Conservation (phyloP, 2,329 filamentous ascomycete genomes). For the Monosporascus sp. region DNA sequence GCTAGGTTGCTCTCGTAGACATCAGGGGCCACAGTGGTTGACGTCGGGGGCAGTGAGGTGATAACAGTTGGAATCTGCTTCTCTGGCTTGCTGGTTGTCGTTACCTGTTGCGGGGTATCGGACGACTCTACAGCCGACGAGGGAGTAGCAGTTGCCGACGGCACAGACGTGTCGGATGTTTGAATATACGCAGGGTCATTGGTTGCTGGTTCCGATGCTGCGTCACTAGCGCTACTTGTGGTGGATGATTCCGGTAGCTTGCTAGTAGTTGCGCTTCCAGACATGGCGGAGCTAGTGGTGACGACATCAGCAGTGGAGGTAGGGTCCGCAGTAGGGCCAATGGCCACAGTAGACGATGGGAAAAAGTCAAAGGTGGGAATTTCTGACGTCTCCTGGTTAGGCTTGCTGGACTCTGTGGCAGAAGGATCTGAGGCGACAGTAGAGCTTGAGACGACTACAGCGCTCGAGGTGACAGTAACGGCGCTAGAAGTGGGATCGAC, state of each 20-base stretch:
- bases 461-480: no score
- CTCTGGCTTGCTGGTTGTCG: slow-evolving; percentile 32
- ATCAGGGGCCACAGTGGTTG: slow-evolving; percentile 34
- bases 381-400: background rate
- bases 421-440: background rate
- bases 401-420: background rate
- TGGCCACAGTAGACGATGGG: slow-evolving; percentile 4
- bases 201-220: background rate
- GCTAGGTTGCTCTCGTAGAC: slow-evolving; percentile 41
- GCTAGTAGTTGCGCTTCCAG: background rate
- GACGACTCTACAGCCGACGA: slow-evolving; percentile 12
- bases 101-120: slow-evolving; percentile 15
- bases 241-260: no score
- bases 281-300: slow-evolving; percentile 1
- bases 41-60: slow-evolving; percentile 27
- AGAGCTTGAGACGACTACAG: no score
- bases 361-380: background rate
- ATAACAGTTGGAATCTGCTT: slow-evolving; percentile 37
- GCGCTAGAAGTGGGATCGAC: background rate
- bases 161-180: background rate
- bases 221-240: no score
- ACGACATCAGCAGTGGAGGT: background rate
- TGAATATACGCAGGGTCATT: no score
- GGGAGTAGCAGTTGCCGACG: slow-evolving; percentile 2
- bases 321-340: background rate